Evolutionary conservation across 1,284 basidiomycete species (phyloP).

Genomic region (Sporisorium reilianum): DNA sequence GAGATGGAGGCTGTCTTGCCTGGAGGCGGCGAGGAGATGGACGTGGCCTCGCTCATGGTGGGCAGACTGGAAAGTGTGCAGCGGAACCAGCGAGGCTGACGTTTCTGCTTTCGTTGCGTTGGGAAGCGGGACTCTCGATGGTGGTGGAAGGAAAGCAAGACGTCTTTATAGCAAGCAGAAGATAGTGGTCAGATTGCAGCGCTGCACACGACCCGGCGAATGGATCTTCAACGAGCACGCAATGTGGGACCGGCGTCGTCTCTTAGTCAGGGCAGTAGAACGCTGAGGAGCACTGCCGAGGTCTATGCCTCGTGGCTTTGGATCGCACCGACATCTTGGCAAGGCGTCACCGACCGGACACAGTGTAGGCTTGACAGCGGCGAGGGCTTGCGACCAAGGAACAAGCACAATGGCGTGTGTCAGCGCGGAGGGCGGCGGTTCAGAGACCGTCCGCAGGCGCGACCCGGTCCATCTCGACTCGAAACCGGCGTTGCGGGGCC

Average conservation of each 20-base stretch:
- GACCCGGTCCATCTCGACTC: not conserved
- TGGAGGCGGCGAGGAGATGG: slow-evolving; percentile 18
- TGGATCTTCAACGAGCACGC: not conserved
- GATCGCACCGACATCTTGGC: not conserved
- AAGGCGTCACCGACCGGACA: not conserved
- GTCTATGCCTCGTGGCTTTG: slow-evolving; percentile 8
- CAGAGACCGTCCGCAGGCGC: too few relatives aligned
- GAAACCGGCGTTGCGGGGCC: not conserved
- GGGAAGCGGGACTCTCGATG: not conserved
- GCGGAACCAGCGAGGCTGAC: too few relatives aligned
- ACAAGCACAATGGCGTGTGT: not conserved
- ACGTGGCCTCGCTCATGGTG: slow-evolving; percentile 26
- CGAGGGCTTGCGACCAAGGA: not conserved
- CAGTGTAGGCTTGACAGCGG: not conserved
- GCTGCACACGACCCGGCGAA: not conserved
- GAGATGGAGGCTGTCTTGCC: slow-evolving; percentile 22
- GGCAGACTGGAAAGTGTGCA: not conserved
- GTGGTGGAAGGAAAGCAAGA: not conserved
- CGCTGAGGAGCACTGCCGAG: slow-evolving; percentile 10
- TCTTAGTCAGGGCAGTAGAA: slow-evolving; percentile 22
- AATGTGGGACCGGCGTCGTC: not conserved
- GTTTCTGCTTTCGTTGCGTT: too few relatives aligned
- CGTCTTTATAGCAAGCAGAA: slow-evolving; percentile 1
- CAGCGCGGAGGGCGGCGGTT: too few relatives aligned
- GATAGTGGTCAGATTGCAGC: not conserved